phyloP scores from a whole-genome alignment of 192 early-diverging fungal species.

The Kappamyces sp. region DNA sequence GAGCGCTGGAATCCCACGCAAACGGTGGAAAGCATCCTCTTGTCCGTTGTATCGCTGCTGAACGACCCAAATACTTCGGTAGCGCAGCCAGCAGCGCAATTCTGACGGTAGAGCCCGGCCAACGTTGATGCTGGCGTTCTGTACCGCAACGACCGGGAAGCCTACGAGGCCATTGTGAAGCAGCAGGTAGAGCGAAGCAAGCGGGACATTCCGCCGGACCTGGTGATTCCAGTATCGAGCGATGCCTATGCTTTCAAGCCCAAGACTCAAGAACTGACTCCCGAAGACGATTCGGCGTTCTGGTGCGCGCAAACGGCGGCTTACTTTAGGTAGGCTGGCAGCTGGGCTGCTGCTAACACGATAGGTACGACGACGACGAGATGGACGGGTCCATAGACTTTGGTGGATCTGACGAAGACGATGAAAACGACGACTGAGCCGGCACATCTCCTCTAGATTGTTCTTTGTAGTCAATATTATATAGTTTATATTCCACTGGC shows the following conservation, averaged over 20 bases:
- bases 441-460: too few species aligned
- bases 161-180: conserved; percentile 35
- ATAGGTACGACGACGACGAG: background rate
- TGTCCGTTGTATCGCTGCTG: conserved; percentile 47
- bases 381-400: background rate
- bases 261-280: conserved; percentile 5
- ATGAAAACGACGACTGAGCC: too few species aligned
- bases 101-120: conserved; percentile 25
- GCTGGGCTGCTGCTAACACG: conserved; percentile 4
- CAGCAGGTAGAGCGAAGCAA: conserved; percentile 46
- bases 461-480: too few species aligned
- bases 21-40: conserved; percentile 44
- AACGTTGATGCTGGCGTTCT: conserved; percentile 55
- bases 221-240: conserved; percentile 45
- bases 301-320: background rate
- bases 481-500: too few species aligned
- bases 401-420: too few species aligned
- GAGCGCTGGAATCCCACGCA: conserved; percentile 84
- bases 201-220: conserved; percentile 46
- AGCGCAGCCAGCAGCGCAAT: background rate
- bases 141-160: conserved; percentile 36
- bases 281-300: conserved; percentile 31
- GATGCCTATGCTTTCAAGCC: conserved; percentile 33
- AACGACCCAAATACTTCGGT: conserved; percentile 50
- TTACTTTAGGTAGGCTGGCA: background rate